A percentile compares a stretch with the other conserved stretches of the same genome.
Conservation (phyloP, 768 basidiomycete species). For the Trametes elegans region DNA sequence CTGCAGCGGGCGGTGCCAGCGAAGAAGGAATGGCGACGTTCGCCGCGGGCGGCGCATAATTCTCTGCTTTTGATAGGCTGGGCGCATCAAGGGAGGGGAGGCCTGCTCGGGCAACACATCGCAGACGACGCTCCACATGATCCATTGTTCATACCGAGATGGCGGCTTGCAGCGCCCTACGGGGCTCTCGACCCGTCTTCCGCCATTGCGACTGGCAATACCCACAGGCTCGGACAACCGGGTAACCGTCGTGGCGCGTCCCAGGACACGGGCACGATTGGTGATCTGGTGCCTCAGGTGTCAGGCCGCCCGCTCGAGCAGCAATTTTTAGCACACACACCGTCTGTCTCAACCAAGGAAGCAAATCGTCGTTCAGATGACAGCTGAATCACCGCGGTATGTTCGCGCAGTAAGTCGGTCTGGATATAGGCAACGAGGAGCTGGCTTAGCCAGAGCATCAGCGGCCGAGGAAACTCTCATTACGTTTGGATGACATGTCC, state of each 20-base stretch:
- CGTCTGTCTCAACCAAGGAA: no score
- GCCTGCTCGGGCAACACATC: not conserved
- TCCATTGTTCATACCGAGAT: not conserved
- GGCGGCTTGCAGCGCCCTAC: not conserved
- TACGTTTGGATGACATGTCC: no score
- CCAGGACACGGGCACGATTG: no score
- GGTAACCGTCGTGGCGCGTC: not conserved
- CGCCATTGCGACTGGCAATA: not conserved
- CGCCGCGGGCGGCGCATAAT: conserved; percentile 4
- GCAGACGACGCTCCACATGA: conserved; percentile 6
- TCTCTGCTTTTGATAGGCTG: conserved; percentile 11
- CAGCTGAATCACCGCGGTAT: no score
- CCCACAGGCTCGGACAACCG: not conserved
- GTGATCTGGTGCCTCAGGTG: no score
- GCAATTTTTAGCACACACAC: no score
- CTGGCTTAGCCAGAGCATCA: no score
- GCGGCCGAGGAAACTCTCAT: no score
- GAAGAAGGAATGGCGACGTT: not conserved
- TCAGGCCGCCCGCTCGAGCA: no score
- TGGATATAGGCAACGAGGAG: no score
- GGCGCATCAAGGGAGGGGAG: not conserved
- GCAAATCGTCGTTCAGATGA: no score
- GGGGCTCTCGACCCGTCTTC: not conserved
- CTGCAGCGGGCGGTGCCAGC: not conserved
- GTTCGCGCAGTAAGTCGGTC: no score